Evolutionary conservation across 257 asterid genomes (phyloP), one percentile per base, ranked within the genome.

Genomic region (Nicotiana undulata): DNA sequence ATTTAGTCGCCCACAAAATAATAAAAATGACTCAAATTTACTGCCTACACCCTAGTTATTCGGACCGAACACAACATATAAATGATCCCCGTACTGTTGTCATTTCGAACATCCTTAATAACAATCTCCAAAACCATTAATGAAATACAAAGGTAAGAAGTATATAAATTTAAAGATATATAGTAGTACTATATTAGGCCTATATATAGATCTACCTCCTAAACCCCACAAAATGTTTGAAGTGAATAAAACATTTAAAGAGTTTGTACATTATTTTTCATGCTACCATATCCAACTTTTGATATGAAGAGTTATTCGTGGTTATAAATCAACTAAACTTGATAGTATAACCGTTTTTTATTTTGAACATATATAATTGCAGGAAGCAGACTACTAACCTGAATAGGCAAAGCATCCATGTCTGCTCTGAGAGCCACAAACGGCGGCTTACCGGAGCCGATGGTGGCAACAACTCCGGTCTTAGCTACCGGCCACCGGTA

Each of bases 391-490:
- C 3, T 17, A 29, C 74, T 28, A 22, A 89, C 93, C 91, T 89
- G 90, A 72, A 90, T 81, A 2, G 94, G 90, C 22, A 90, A 76
- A 74, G 94, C 94, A 80, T 90, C 92, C 91, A 90, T 87, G 60
- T 90, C 94, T 8, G 91, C 94, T 79, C 94, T 85, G 9, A 90
- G 89, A 55, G 94, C 94, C 17, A 90, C 92, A 79, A 88, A 88
- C 3, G 94, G 94, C 3, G 90, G 89, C 32, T 61, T 12, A 7
- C 92, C 94, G 1, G 89, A 83, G 2, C 94, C 94, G 12, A 90
- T 28, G 72, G 84, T 26, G 58, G 90, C 94, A 0, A 87, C 89
- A 0, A 88, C 86, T 13, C 94, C 94, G 0, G 92, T 90, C 31
- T 85, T 77, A 1, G 92, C 94, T 77, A 86, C 91, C 52, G 94